These are phyloP conservation scores for Alternaria conjuncta DNA, from an alignment of 2,329 filamentous ascomycete genomes.

Conservation along the genomic window DNA sequence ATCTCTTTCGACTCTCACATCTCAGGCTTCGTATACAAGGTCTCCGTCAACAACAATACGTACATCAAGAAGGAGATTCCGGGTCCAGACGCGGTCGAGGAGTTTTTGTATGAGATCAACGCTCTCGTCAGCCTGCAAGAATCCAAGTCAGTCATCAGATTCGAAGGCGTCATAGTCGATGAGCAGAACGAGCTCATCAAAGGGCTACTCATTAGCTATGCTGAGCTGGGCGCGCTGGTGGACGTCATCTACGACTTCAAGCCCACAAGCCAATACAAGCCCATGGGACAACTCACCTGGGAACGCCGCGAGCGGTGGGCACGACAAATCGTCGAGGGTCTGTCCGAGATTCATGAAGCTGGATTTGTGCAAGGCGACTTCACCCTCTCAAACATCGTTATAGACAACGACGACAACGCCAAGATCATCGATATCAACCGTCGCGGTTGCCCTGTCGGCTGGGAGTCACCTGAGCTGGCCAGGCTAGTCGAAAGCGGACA, in stretches of 20 bases:
- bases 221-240: constrained; percentile 83
- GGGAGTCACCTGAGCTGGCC: constrained; percentile 93
- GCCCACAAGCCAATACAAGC: constrained; percentile 54
- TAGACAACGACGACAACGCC: constrained; percentile 81
- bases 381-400: constrained; percentile 94
- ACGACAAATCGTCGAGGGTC: constrained; percentile 83
- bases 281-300: constrained; percentile 66
- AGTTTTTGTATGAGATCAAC: constrained; percentile 97
- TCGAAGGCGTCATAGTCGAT: constrained; percentile 88
- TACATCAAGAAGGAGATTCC: constrained; percentile 99
- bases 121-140: constrained; percentile 79
- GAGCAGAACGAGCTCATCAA: constrained; percentile 77
- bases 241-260: constrained; percentile 86
- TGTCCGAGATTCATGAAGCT: constrained; percentile 92
- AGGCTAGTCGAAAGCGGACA: constrained; percentile 86
- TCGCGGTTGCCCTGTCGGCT: constrained; percentile 93
- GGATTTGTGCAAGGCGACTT: constrained; percentile 98
- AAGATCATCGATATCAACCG: constrained; percentile 99
- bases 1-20: constrained; percentile 89
- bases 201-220: constrained; percentile 87
- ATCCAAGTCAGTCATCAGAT: constrained; percentile 79
- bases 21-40: constrained; percentile 97
- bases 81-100: constrained; percentile 91
- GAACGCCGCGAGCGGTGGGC: constrained; percentile 83
- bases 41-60: constrained; percentile 70